phyloP scores from a whole-genome alignment of 2,329 filamentous ascomycete genomes.

The Exophiala dermatitidis region DNA sequence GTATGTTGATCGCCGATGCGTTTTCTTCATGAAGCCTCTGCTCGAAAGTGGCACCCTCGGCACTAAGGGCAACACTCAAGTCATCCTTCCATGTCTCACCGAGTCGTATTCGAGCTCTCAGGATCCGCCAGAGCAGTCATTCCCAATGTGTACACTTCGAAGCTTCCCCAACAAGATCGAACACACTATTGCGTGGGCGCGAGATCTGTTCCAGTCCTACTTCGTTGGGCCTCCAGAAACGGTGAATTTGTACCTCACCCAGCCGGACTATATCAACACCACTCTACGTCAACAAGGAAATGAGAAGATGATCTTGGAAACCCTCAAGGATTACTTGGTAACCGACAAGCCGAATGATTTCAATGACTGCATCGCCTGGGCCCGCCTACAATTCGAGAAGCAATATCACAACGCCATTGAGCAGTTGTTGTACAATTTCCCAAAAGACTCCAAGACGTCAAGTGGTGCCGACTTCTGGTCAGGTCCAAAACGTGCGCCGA shows the following conservation, averaged over 20 bases:
- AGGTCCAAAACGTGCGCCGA: slow-evolving; percentile 91
- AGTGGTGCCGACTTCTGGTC: slow-evolving; percentile 94
- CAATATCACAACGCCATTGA: slow-evolving; percentile 96
- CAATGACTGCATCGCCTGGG: slow-evolving; percentile 96
- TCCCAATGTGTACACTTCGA: slow-evolving; percentile 95
- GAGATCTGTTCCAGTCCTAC: slow-evolving; percentile 87
- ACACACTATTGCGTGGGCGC: slow-evolving; percentile 96
- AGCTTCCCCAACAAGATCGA: slow-evolving; percentile 98
- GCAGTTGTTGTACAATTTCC: slow-evolving; percentile 93
- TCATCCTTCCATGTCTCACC: slow-evolving; percentile 81
- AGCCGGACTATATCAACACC: slow-evolving; percentile 80
- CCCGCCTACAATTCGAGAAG: slow-evolving; percentile 84
- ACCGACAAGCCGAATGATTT: slow-evolving; percentile 86
- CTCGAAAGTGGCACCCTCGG: slow-evolving; percentile 97
- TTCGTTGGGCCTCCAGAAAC: slow-evolving; percentile 92
- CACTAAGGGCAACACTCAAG: slow-evolving; percentile 97
- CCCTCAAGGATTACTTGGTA: slow-evolving; percentile 80
- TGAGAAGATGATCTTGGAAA: slow-evolving; percentile 89
- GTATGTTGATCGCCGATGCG: slow-evolving; percentile 91
- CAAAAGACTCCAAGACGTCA: slow-evolving; percentile 83
- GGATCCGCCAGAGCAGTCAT: slow-evolving; percentile 95
- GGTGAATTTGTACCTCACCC: slow-evolving; percentile 86
- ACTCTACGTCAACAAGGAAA: slow-evolving; percentile 89
- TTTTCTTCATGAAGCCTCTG: slow-evolving; percentile 96
- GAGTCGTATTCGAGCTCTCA: slow-evolving; percentile 97